These are phyloP conservation scores for Colletotrichum chrysophilum DNA, from an alignment of 2,329 filamentous ascomycete species.

Conservation along the genomic window DNA sequence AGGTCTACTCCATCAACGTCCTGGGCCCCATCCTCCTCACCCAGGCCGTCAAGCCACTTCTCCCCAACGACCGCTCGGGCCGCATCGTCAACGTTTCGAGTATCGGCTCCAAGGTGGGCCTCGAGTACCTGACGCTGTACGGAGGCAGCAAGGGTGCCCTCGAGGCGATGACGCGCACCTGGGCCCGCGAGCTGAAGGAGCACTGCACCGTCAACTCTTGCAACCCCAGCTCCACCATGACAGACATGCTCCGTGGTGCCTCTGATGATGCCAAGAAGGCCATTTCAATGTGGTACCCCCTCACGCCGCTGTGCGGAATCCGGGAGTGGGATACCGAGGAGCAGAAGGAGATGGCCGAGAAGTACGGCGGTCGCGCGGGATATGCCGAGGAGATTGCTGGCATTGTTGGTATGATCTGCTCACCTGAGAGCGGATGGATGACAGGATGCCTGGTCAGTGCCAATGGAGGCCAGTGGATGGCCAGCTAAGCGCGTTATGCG, in stretches of 20 bases:
- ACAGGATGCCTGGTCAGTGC: constrained; percentile 76
- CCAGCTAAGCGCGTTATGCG: constrained; percentile 25
- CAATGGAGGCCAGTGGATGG: constrained; percentile 52
- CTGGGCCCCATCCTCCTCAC: constrained; percentile 56
- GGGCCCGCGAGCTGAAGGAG: constrained; percentile 63
- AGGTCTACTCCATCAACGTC: constrained; percentile 49
- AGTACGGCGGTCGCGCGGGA: constrained; percentile 55
- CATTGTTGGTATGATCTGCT: constrained; percentile 73
- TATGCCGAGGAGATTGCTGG: constrained; percentile 73
- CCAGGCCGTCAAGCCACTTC: constrained; percentile 56
- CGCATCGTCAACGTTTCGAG: constrained; percentile 63
- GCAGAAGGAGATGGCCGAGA: constrained; percentile 47
- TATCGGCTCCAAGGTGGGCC: constrained; percentile 58
- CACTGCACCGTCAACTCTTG: constrained; percentile 65
- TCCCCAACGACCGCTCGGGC: constrained; percentile 61
- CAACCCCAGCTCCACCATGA: constrained; percentile 48
- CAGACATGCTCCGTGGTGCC: constrained; percentile 51
- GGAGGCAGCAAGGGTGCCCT: constrained; percentile 67
- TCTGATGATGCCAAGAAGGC: constrained; percentile 54
- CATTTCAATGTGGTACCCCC: constrained; percentile 38
- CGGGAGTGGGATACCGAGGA: constrained; percentile 33
- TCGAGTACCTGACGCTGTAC: constrained; percentile 60
- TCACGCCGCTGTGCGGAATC: constrained; percentile 53
- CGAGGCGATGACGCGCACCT: constrained; percentile 67
- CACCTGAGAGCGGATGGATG: constrained; percentile 69